Conservation (phyloP, 352 stramenopile genomes). For the Peronospora belbahrii region DNA sequence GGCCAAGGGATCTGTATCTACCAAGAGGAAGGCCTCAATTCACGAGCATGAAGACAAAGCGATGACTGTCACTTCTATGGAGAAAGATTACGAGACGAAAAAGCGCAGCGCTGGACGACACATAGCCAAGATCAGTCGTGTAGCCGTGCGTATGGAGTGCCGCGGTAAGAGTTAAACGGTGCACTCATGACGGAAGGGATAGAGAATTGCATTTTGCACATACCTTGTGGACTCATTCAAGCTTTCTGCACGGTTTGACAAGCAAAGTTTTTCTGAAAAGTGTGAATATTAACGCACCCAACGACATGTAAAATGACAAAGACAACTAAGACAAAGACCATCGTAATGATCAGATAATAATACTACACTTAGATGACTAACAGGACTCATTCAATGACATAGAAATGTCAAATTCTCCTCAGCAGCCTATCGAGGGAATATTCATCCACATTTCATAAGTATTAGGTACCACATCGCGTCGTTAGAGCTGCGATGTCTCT, state of each 20-base stretch:
- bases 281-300: slow-evolving; percentile 21
- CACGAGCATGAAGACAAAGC: slow-evolving; percentile 34
- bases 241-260: slow-evolving; percentile 39
- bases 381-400: too few relatives aligned
- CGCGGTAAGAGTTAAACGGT: slow-evolving; percentile 51
- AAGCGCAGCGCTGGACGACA: slow-evolving; percentile 40
- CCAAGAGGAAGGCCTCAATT: slow-evolving; percentile 39
- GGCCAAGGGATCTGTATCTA: slow-evolving; percentile 40
- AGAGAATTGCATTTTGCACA: slow-evolving; percentile 21
- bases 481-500: slow-evolving; percentile 27
- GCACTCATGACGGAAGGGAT: slow-evolving; percentile 32
- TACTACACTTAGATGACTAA: too few relatives aligned
- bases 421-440: slow-evolving; percentile 17
- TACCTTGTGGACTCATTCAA: slow-evolving; percentile 28
- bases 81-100: slow-evolving; percentile 39
- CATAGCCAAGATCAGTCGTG: slow-evolving; percentile 46
- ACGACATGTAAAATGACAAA: slow-evolving; percentile 35
- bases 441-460: too few relatives aligned
- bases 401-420: too few relatives aligned
- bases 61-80: slow-evolving; percentile 49
- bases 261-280: slow-evolving; percentile 26
- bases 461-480: too few relatives aligned
- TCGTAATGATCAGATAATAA: too few relatives aligned
- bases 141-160: slow-evolving; percentile 47
- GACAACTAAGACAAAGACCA: background rate